Conservation (phyloP, 306 rosid genomes). For the Prunus fruticosa region DNA sequence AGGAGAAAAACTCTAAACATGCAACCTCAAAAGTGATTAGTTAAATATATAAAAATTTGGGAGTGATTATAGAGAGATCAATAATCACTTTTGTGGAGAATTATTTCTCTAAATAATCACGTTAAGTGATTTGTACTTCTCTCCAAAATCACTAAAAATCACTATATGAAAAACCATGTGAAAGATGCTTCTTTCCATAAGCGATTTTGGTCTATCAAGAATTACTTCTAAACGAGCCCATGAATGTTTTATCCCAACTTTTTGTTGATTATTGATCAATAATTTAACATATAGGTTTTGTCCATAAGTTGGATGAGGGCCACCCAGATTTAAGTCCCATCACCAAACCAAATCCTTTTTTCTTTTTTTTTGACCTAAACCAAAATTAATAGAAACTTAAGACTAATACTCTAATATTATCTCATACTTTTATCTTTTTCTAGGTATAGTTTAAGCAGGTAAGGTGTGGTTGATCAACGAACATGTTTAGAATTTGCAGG, state of each 20-base stretch:
- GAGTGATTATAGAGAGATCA: no score
- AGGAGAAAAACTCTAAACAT: neutral
- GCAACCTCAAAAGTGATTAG: slow-evolving; percentile 5
- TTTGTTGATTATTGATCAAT: neutral
- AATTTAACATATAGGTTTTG: neutral
- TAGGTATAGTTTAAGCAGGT: neutral
- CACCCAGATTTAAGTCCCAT: neutral
- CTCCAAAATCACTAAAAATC: no score
- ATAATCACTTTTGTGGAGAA: no score
- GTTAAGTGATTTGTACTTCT: no score
- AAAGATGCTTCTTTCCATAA: no score
- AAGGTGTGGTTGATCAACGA: slow-evolving; percentile 60
- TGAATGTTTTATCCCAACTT: neutral
- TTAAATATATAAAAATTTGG: neutral
- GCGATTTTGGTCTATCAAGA: no score
- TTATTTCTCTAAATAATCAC: no score
- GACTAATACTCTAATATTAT: neutral
- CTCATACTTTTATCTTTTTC: neutral
- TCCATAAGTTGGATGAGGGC: neutral
- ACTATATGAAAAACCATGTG: no score
- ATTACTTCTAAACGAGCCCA: no score
- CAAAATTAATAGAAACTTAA: neutral
- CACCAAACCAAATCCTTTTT: neutral
- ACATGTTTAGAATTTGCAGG: slow-evolving; percentile 20
- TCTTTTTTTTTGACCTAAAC: neutral